Evolutionary conservation across 345 rosid genomes (phyloP).

Genomic region (Dipteronia dyeriana): DNA sequence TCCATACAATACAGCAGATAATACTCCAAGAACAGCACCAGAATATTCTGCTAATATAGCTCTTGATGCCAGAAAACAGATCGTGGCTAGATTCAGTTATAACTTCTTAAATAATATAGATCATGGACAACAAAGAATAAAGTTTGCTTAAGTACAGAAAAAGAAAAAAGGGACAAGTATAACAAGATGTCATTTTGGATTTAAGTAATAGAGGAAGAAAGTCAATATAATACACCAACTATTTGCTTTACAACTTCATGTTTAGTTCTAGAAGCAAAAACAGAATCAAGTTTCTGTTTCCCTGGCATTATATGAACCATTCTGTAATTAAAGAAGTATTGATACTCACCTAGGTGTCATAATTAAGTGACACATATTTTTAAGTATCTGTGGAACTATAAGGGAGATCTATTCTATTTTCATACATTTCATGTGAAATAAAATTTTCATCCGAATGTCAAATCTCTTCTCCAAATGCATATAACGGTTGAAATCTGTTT

Average conservation of each 20-base stretch:
- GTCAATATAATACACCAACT: not conserved
- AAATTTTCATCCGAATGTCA: not conserved
- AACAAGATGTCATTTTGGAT: not conserved
- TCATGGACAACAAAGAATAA: not conserved
- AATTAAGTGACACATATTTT: not conserved
- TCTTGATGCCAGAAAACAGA: slow-evolving; percentile 40
- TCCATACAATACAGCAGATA: slow-evolving; percentile 89
- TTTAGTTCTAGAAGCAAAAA: not conserved
- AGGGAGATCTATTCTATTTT: not conserved
- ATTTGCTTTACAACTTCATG: not conserved
- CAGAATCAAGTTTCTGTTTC: not conserved
- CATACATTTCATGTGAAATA: not conserved
- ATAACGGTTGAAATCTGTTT: too few relatives aligned
- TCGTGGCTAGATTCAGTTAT: not conserved
- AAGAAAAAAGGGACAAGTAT: not conserved
- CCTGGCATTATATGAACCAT: not conserved
- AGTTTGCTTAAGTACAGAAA: not conserved
- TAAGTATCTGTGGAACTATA: not conserved
- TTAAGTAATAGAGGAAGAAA: not conserved
- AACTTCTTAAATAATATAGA: slow-evolving; percentile 1
- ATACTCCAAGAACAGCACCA: slow-evolving; percentile 96
- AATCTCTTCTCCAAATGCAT: not conserved
- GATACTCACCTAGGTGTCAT: not conserved
- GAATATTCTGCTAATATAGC: slow-evolving; percentile 94
- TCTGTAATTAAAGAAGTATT: not conserved